These are phyloP conservation scores for Bimuria novae-zelandiae DNA, from an alignment of 2,329 filamentous ascomycete genomes.

Conservation along the genomic window DNA sequence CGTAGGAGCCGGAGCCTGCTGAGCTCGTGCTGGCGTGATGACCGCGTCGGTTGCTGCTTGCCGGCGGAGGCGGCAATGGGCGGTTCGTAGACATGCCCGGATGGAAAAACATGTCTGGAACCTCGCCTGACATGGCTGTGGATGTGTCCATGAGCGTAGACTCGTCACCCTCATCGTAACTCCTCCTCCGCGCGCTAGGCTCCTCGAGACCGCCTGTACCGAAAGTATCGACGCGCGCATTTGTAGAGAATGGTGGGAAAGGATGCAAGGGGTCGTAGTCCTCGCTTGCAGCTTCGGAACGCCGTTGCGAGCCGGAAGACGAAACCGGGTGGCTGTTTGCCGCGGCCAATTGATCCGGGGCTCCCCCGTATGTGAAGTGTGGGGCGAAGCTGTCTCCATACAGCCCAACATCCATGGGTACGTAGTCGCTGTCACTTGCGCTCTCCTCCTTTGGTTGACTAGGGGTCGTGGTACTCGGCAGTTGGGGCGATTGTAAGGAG, in stretches of 20 bases:
- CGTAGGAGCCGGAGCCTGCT: conserved; percentile 55
- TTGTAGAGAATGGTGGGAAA: conserved; percentile 60
- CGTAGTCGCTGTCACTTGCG: conserved; percentile 71
- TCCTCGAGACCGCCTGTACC: conserved; percentile 88
- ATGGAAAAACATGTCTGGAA: conserved; percentile 92
- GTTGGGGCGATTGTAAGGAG: conserved; percentile 48
- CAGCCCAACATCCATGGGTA: conserved; percentile 71
- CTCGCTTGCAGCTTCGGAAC: conserved; percentile 50
- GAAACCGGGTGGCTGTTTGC: conserved; percentile 48
- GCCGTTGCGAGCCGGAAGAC: conserved; percentile 51
- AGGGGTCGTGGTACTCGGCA: conserved; percentile 35
- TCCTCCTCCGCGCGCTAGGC: conserved; percentile 72
- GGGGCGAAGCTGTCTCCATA: conserved; percentile 74
- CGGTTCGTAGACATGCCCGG: conserved; percentile 70
- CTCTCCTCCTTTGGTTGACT: conserved; percentile 24
- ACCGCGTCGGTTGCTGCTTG: conserved; percentile 59
- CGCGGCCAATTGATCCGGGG: conserved; percentile 48
- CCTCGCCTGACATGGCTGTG: conserved; percentile 58
- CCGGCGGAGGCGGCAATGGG: conserved; percentile 67
- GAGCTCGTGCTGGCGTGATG: conserved; percentile 41
- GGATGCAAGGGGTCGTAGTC: conserved; percentile 58
- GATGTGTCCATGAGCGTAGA: conserved; percentile 52
- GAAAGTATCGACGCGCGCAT: conserved; percentile 80
- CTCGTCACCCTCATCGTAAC: conserved; percentile 94
- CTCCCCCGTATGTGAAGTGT: conserved; percentile 64